Evolutionary conservation across 352 stramenopile genomes (phyloP).

Genomic region (Phytophthora parvispora): DNA sequence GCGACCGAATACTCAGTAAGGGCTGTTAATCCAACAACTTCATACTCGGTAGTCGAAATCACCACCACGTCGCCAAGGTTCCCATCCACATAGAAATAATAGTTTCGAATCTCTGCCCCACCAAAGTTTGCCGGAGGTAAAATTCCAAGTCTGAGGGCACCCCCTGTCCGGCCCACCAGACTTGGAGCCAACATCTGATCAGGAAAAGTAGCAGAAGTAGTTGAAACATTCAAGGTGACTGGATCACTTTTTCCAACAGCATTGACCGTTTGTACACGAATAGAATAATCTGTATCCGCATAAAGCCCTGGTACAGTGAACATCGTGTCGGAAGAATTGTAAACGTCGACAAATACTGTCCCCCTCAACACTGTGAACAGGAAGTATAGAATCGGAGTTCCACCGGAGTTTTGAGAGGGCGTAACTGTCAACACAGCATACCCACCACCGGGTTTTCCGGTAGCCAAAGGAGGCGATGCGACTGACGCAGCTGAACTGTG

Average conservation of each 20-base stretch:
- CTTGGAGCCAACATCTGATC: slow-evolving; percentile 20
- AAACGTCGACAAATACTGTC: slow-evolving; percentile 19
- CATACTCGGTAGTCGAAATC: slow-evolving; percentile 30
- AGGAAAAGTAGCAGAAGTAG: slow-evolving; percentile 33
- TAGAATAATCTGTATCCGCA: slow-evolving; percentile 40
- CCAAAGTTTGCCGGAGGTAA: slow-evolving; percentile 49
- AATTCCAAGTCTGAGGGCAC: slow-evolving; percentile 36
- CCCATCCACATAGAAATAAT: slow-evolving; percentile 44
- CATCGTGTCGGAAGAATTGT: slow-evolving; percentile 14
- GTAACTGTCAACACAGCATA: slow-evolving; percentile 30
- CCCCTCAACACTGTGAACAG: slow-evolving; percentile 19
- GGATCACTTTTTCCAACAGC: slow-evolving; percentile 27
- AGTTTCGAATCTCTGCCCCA: slow-evolving; percentile 37
- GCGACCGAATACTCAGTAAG: slow-evolving; percentile 39
- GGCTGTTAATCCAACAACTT: slow-evolving; percentile 45
- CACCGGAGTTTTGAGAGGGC: slow-evolving; percentile 41
- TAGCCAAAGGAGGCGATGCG: slow-evolving; percentile 14
- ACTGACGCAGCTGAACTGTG: slow-evolving; percentile 26
- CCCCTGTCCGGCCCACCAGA: slow-evolving; percentile 40
- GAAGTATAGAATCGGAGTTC: slow-evolving; percentile 33
- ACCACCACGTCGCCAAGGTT: not conserved
- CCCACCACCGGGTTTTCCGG: slow-evolving; percentile 35
- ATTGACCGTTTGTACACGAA: slow-evolving; percentile 40
- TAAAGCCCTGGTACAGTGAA: slow-evolving; percentile 39
- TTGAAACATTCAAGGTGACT: slow-evolving; percentile 14